Conservation (phyloP, 768 basidiomycete genomes). For the Amanita rimosa region DNA sequence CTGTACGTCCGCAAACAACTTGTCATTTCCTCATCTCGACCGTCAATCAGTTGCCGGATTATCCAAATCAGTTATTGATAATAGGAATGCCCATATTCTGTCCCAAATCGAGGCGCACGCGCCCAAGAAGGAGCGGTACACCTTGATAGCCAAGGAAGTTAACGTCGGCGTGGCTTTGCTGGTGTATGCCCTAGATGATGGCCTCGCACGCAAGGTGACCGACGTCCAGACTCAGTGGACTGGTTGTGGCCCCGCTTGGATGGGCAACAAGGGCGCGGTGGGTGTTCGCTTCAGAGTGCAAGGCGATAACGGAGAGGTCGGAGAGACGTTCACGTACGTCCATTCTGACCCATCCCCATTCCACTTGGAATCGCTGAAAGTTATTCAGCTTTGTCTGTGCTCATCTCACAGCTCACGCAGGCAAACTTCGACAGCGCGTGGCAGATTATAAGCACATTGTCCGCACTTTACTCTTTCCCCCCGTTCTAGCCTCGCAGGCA, state of each 20-base stretch:
- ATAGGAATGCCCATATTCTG: slow-evolving; percentile 61
- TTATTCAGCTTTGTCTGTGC: slow-evolving; percentile 74
- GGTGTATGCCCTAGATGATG: slow-evolving; percentile 72
- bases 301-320: slow-evolving; percentile 38
- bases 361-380: neutral
- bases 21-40: neutral
- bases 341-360: neutral
- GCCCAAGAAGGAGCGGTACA: slow-evolving; percentile 63
- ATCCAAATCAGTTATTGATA: slow-evolving; percentile 57
- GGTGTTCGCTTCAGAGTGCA: slow-evolving; percentile 72
- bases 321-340: slow-evolving; percentile 80
- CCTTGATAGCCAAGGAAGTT: slow-evolving; percentile 66
- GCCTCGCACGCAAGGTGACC: slow-evolving; percentile 43
- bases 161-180: slow-evolving; percentile 84
- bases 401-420: slow-evolving; percentile 78
- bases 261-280: slow-evolving; percentile 96
- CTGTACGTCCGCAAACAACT: slow-evolving; percentile 37
- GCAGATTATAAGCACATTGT: slow-evolving; percentile 79
- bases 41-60: slow-evolving; percentile 57
- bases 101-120: slow-evolving; percentile 64
- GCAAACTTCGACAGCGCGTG: slow-evolving; percentile 53
- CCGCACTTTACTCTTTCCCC: slow-evolving; percentile 64
- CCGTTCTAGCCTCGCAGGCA: slow-evolving; percentile 25
- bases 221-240: slow-evolving; percentile 72
- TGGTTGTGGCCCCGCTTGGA: slow-evolving; percentile 56